Evolutionary conservation across 495 filamentous ascomycete species (phyloP).

Genomic region (Thozetella sp.): DNA sequence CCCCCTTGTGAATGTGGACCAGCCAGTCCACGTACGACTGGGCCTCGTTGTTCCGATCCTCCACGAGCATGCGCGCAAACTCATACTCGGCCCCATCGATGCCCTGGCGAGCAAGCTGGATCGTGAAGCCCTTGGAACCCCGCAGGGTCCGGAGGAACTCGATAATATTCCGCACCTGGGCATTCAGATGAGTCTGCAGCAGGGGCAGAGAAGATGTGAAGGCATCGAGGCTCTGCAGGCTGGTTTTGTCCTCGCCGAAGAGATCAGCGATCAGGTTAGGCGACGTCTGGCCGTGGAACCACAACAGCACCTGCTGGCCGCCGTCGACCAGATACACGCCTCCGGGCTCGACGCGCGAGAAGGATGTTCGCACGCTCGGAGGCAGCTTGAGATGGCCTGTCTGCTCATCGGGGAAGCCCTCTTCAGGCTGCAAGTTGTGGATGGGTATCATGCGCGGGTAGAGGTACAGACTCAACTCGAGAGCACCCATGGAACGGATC

Average conservation of each 20-base stretch:
- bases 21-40: slow-evolving; percentile 99
- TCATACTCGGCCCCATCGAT: slow-evolving; percentile 96
- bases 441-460: slow-evolving; percentile 93
- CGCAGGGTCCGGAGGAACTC: slow-evolving; percentile 81
- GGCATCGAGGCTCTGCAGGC: slow-evolving; percentile 76
- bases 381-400: slow-evolving; percentile 85
- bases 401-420: slow-evolving; percentile 83
- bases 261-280: slow-evolving; percentile 86
- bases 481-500: slow-evolving; percentile 81
- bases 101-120: slow-evolving; percentile 92
- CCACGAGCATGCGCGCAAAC: slow-evolving; percentile 86
- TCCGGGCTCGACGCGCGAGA: slow-evolving; percentile 87
- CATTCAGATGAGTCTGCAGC: slow-evolving; percentile 91
- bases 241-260: slow-evolving; percentile 76
- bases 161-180: slow-evolving; percentile 90
- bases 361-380: slow-evolving; percentile 79
- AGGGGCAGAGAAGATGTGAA: slow-evolving; percentile 74
- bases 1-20: slow-evolving; percentile 89
- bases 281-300: slow-evolving; percentile 80
- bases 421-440: slow-evolving; percentile 83
- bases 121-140: slow-evolving; percentile 82
- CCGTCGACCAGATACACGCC: slow-evolving; percentile 98
- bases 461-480: slow-evolving; percentile 88
- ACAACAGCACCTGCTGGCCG: slow-evolving; percentile 86
- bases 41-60: slow-evolving; percentile 97